These are phyloP conservation scores for Mortierella sp. DNA, from an alignment of 371 early-diverging fungal species.

Conservation along the genomic window DNA sequence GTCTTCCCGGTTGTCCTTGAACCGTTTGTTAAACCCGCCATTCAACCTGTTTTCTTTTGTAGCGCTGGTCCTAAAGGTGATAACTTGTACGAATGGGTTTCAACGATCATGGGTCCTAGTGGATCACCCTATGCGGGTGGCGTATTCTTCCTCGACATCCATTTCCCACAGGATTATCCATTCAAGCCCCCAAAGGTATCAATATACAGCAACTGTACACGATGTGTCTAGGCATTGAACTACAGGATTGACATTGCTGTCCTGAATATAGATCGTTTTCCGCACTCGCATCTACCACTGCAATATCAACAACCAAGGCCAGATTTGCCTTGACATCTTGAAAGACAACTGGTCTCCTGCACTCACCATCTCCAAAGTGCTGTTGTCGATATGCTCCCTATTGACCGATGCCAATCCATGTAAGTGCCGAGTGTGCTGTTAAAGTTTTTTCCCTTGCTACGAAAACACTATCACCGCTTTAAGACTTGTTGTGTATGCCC, in stretches of 20 bases:
- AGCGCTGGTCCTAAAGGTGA: conserved; percentile 97
- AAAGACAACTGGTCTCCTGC: conserved; percentile 97
- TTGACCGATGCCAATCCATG: conserved; percentile 94
- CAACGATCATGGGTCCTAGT: conserved; percentile 93
- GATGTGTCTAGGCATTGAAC: not conserved
- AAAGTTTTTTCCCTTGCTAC: not conserved
- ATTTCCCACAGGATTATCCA: conserved; percentile 94
- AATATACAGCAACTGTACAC: no score
- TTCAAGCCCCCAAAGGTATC: conserved; percentile 91
- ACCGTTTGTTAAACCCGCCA: no score
- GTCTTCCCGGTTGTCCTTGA: no score
- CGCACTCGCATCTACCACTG: conserved; percentile 95
- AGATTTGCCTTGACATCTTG: conserved; percentile 93
- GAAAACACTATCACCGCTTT: not conserved
- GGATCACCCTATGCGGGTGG: conserved; percentile 87
- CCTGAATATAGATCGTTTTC: conserved; percentile 69
- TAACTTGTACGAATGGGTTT: conserved; percentile 95
- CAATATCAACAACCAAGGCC: conserved; percentile 93
- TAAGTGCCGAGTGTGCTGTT: conserved; percentile 39
- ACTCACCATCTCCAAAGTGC: conserved; percentile 91
- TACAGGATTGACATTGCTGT: not conserved
- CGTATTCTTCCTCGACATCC: conserved; percentile 97
- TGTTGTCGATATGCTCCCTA: conserved; percentile 89
- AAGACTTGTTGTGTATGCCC: not conserved
- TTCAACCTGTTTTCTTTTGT: not conserved